Base-by-base conservation (phyloP, 495 filamentous ascomycete genomes). In the Daldinia caldariorum region DNA sequence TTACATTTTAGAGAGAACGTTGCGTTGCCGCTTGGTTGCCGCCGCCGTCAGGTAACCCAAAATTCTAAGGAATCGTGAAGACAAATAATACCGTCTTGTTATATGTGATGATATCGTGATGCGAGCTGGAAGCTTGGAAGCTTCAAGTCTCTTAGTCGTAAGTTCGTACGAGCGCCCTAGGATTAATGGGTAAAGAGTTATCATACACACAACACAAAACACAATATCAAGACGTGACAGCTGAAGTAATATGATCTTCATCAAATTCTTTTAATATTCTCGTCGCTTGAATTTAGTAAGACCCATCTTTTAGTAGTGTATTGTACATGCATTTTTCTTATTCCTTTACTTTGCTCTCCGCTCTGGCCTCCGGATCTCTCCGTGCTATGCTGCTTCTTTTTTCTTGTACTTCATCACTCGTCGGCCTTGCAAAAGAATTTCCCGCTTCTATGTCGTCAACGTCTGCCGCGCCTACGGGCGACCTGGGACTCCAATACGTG, bases 21-120 rank as follows among this genome's bases (percentile, higher is more conserved):
- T 66, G 74, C 69, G 70, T 61, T 70, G 74, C 66, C 49, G 61
- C 63, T 58, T 57, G 64, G 47, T 70, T 75, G 74, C 70, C 73
- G 51, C 70, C 73, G 51, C 74, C 69, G 71, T 51, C 62, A 68
- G 72, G 72, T 73, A 75, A 75, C 74, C 69, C 74, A 71, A 74
- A 75, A 73, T 66, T 72, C 58, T 74, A 71, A 77, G 69, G 74
- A 77, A 71, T 69, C 66, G 74, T 73, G 69, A 77, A 77, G 61
- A 76, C 66, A 60, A 60, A 66, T 66, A 58, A 58, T 67, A 58
- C 43, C 20, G n/a, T 61, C 9, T 6, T 47, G 0, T 41, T 13
- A 20, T 56, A 8, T 13, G 39, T 16, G 26, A n/a, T 49, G n/a
- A 4, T 41, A 12, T 50, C 22, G 61, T 61, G 62, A 62, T 6